Percentiles rank a stretch among this genome's conserved stretches.
phyloP scores from a whole-genome alignment of 495 filamentous ascomycete species.

The Aspergillus conjunctus region DNA sequence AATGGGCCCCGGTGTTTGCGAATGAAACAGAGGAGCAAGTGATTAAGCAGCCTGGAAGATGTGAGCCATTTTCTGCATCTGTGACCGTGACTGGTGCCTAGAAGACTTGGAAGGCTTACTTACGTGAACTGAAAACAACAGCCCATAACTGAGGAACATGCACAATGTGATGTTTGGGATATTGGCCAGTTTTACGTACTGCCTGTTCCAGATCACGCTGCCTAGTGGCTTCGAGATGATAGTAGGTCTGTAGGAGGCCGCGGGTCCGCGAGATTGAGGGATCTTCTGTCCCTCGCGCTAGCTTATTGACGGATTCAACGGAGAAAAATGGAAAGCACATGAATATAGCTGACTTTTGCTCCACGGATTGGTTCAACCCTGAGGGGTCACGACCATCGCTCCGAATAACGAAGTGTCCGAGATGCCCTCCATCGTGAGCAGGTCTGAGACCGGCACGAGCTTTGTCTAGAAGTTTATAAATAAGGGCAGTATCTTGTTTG shows the following conservation, averaged over 20 bases:
- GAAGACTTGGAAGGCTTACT: neutral
- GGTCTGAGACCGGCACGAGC: neutral
- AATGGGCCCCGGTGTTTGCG: neutral
- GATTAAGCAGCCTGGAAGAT: conserved; percentile 1
- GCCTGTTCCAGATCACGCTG: conserved; percentile 4
- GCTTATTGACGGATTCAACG: neutral
- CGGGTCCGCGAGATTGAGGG: neutral
- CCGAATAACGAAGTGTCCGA: conserved; percentile 3
- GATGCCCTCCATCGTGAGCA: neutral
- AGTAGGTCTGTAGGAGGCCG: conserved; percentile 8
- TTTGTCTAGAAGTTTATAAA: neutral
- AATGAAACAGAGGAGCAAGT: neutral
- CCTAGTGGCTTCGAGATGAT: conserved; percentile 4
- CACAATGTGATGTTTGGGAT: conserved; percentile 1
- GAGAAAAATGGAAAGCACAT: conserved; percentile 5
- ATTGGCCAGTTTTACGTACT: neutral
- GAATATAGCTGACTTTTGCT: conserved; percentile 5
- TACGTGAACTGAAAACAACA: conserved; percentile 4
- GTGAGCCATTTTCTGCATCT: neutral
- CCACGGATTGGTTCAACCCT: neutral
- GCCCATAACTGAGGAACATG: conserved; percentile 8
- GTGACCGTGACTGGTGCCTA: neutral
- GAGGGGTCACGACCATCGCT: neutral
- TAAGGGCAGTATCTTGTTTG: neutral
- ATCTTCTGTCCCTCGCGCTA: neutral